phyloP scores from a whole-genome alignment of 2,329 filamentous ascomycete species.

The Colletotrichum sp. region DNA sequence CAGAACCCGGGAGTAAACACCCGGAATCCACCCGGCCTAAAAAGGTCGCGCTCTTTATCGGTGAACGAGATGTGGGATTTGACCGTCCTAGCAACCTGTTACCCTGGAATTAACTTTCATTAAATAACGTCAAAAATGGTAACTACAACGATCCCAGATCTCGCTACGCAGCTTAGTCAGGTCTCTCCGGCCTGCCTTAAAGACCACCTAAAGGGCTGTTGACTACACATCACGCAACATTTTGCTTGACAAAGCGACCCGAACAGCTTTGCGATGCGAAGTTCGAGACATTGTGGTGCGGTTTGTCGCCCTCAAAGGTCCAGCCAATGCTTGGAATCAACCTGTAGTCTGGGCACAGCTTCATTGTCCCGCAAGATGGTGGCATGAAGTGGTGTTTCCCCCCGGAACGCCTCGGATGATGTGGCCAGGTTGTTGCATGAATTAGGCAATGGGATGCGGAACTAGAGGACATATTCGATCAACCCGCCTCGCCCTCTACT shows the following conservation, averaged over 20 bases:
- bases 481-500: not conserved
- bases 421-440: not conserved
- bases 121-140: not conserved
- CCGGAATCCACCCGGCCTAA: not conserved
- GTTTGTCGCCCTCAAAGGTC: not conserved
- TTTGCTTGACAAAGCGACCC: not conserved
- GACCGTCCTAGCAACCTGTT: not conserved
- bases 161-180: not conserved
- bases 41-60: not conserved
- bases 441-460: rapidly evolving
- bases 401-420: not conserved
- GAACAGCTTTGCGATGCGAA: not conserved
- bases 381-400: not conserved
- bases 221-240: not conserved
- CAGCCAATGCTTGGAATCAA: not conserved
- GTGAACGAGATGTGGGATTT: not conserved
- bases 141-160: not conserved
- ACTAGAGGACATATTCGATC: not conserved
- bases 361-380: not conserved
- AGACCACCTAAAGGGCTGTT: not conserved
- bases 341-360: not conserved
- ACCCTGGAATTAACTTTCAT: not conserved
- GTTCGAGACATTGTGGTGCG: rapidly evolving
- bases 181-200: not conserved
- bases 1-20: not conserved